These are phyloP conservation scores for Grosmannia serpens DNA, from an alignment of 2,329 filamentous ascomycete genomes.

Conservation along the genomic window DNA sequence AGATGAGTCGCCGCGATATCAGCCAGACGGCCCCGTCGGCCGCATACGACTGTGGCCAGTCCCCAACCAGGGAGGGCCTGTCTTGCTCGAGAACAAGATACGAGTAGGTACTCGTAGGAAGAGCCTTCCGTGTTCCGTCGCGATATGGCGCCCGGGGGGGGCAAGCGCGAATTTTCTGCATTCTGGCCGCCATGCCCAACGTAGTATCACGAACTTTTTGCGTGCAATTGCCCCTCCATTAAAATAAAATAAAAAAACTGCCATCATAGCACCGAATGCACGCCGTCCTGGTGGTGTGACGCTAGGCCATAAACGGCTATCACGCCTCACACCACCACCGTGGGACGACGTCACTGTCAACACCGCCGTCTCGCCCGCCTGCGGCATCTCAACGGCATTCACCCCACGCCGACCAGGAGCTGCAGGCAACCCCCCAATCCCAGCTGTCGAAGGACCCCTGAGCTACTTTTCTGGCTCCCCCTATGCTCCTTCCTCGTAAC, in stretches of 20 bases:
- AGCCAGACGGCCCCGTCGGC: neutral
- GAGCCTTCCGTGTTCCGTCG: neutral
- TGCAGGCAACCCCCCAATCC: neutral
- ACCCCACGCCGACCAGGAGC: neutral
- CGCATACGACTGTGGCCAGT: neutral
- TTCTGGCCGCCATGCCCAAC: neutral
- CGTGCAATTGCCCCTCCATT: neutral
- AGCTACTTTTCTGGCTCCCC: neutral
- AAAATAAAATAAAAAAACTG: neutral
- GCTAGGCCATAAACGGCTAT: neutral
- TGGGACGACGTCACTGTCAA: neutral
- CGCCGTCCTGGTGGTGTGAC: constrained; percentile 1
- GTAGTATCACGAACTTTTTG: neutral
- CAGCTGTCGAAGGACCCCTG: neutral
- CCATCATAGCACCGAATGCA: neutral
- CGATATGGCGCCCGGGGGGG: neutral
- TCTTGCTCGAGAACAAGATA: too few species aligned
- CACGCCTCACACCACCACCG: neutral
- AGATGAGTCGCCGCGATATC: neutral
- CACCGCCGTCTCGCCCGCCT: neutral
- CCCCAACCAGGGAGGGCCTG: neutral
- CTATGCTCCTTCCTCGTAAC: neutral
- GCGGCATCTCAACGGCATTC: neutral
- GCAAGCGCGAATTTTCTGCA: neutral
- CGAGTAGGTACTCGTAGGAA: too few species aligned